These are phyloP conservation scores for Penicillium riverlandense DNA, from an alignment of 495 filamentous ascomycete species.

Conservation along the genomic window DNA sequence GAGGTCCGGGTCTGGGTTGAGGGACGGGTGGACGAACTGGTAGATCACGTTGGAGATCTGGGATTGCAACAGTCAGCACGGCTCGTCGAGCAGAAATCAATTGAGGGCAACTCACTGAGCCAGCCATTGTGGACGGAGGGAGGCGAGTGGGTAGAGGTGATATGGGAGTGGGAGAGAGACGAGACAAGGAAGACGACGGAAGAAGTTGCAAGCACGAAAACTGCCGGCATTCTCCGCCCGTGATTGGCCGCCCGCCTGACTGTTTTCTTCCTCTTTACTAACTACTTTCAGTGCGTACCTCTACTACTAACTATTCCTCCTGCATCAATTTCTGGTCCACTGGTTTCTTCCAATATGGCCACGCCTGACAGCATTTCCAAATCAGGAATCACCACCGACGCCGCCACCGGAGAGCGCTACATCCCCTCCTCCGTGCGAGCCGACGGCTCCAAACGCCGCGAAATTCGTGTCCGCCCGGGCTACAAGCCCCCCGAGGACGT, in stretches of 20 bases:
- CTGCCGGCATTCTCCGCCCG: constrained; percentile 38
- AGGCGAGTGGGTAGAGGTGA: constrained; percentile 5
- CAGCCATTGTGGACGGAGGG: constrained; percentile 44
- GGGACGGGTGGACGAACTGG: constrained; percentile 60
- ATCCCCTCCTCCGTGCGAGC: constrained; percentile 83
- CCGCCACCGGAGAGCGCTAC: constrained; percentile 66
- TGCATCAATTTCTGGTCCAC: constrained; percentile 4
- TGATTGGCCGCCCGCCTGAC: constrained; percentile 31
- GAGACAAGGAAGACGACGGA: constrained; percentile 11
- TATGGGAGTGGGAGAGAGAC: constrained; percentile 6
- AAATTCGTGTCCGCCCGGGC: constrained; percentile 87
- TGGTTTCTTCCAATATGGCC: too few species aligned
- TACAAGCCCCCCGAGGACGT: constrained; percentile 95
- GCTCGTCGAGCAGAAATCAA: neutral
- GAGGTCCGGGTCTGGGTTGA: neutral
- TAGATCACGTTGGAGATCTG: constrained; percentile 61
- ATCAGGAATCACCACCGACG: constrained; percentile 70
- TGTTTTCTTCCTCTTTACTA: neutral
- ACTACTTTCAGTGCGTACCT: constrained; percentile 1
- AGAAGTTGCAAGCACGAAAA: constrained; percentile 29
- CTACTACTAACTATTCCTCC: constrained; percentile 22
- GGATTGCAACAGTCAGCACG: constrained; percentile 25
- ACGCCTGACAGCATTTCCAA: too few species aligned
- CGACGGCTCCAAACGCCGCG: constrained; percentile 82
- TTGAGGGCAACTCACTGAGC: constrained; percentile 29